A percentile compares a stretch with the other conserved stretches of the same genome.
These are phyloP conservation scores for Sarocladium oryzae DNA, from an alignment of 2,329 filamentous ascomycete species.

Conservation along the genomic window DNA sequence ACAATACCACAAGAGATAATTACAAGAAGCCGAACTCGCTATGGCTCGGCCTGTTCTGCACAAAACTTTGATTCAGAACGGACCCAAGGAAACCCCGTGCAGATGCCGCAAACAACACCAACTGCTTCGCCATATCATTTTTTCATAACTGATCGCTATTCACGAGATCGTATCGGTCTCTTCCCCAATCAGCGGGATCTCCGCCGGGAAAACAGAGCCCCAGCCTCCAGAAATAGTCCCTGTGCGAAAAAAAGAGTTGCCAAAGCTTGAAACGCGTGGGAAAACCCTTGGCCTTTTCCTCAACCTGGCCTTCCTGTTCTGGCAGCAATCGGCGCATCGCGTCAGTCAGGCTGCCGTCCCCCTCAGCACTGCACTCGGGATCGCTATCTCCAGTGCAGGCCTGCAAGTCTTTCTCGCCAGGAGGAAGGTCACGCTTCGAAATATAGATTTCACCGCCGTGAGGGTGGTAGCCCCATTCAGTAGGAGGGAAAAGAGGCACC, in stretches of 20 bases:
- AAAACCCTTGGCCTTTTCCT: slow-evolving; percentile 37
- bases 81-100: too few relatives aligned
- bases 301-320: slow-evolving; percentile 5
- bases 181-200: slow-evolving; percentile 61
- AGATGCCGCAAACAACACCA: too few relatives aligned
- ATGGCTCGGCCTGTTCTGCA: too few relatives aligned
- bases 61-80: too few relatives aligned
- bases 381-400: slow-evolving; percentile 70
- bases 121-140: neutral
- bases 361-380: slow-evolving; percentile 61
- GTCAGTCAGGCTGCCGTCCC: slow-evolving; percentile 30
- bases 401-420: slow-evolving; percentile 60
- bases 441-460: slow-evolving; percentile 90
- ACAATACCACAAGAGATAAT: neutral
- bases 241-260: slow-evolving; percentile 87
- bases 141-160: slow-evolving; percentile 11
- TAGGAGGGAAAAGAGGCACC: slow-evolving; percentile 76
- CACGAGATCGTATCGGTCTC: slow-evolving; percentile 38
- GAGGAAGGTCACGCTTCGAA: slow-evolving; percentile 61
- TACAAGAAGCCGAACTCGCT: neutral
- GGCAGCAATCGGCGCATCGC: slow-evolving; percentile 19
- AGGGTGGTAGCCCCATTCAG: slow-evolving; percentile 80
- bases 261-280: slow-evolving; percentile 67
- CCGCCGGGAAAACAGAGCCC: slow-evolving; percentile 83
- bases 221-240: slow-evolving; percentile 94